Evolutionary conservation across 371 early-diverging fungal species (phyloP).

Genomic region (Apophysomyces variabilis): DNA sequence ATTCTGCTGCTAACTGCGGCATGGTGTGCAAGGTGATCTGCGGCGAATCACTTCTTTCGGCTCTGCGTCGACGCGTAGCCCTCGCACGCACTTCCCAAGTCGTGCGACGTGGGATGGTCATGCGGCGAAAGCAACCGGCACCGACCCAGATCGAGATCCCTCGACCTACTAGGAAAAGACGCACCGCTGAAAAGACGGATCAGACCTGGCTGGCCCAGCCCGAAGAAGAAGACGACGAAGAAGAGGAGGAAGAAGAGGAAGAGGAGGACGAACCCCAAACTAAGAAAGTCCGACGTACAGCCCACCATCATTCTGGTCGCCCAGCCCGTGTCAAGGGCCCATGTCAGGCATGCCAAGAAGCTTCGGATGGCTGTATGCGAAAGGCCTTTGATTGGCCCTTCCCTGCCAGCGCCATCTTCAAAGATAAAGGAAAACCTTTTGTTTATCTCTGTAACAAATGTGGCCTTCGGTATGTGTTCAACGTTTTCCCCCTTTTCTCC

Average conservation of each 20-base stretch:
- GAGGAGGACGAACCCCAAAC: constrained; percentile 8
- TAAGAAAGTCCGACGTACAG: constrained; percentile 6
- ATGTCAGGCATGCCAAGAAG: constrained; percentile 51
- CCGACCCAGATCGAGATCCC: constrained; percentile 22
- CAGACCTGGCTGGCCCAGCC: constrained; percentile 10
- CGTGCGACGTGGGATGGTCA: constrained; percentile 21
- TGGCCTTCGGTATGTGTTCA: constrained; percentile 38
- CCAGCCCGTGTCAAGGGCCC: constrained; percentile 49
- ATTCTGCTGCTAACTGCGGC: constrained; percentile 9
- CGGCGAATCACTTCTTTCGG: constrained; percentile 41
- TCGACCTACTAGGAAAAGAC: constrained; percentile 2
- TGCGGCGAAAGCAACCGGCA: constrained; percentile 17
- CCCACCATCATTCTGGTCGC: constrained; percentile 25
- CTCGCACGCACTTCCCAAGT: constrained; percentile 24
- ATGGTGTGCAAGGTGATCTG: constrained; percentile 36
- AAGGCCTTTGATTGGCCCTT: constrained; percentile 58
- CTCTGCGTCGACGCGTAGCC: constrained; percentile 37
- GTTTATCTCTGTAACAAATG: constrained; percentile 59
- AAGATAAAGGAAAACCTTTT: constrained; percentile 50
- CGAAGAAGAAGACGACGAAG: constrained; percentile 4
- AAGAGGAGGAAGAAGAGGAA: constrained; percentile 1
- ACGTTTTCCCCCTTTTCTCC: no score
- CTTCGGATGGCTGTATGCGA: constrained; percentile 55
- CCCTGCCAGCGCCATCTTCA: constrained; percentile 29
- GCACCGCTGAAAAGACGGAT: neutral